Conservation (phyloP, 106 monocot species). For the Xerophyta viscosa region DNA sequence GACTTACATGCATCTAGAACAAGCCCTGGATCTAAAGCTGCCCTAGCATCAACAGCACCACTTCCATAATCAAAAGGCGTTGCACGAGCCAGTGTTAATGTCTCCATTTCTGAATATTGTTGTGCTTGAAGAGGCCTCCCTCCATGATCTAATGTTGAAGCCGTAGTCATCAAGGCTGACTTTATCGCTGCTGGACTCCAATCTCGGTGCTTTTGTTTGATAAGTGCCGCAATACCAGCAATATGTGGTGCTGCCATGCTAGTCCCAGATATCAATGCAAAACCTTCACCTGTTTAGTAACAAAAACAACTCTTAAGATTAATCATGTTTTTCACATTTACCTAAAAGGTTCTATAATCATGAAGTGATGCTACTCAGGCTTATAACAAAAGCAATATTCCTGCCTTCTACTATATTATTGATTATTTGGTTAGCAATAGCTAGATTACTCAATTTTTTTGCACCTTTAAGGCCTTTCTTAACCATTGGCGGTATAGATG, state of each 20-base stretch:
- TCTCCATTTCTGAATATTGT: conserved; percentile 54
- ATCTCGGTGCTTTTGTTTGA: conserved; percentile 73
- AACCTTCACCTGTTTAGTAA: conserved; percentile 75
- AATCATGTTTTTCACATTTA: too few species aligned
- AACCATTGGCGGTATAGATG: too few species aligned
- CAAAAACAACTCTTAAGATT: too few species aligned
- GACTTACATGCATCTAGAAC: conserved; percentile 83
- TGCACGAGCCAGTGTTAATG: conserved; percentile 44
- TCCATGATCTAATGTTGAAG: conserved; percentile 47
- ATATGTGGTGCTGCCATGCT: conserved; percentile 99
- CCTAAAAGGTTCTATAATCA: too few species aligned
- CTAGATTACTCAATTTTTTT: too few species aligned
- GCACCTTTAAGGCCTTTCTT: too few species aligned
- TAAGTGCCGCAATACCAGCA: conserved; percentile 81
- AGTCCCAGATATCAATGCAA: conserved; percentile 97
- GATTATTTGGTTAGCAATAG: too few species aligned
- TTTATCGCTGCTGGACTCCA: conserved; percentile 95
- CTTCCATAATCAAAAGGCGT: conserved; percentile 95
- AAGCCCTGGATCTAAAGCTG: conserved; percentile 92
- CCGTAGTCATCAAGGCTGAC: conserved; percentile 96
- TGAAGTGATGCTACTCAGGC: too few species aligned
- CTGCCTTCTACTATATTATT: too few species aligned
- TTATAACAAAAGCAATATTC: too few species aligned
- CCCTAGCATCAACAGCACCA: conserved; percentile 79
- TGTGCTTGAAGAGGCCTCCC: conserved; percentile 77